Base-by-base conservation (phyloP, 2,329 filamentous ascomycete genomes). In the Fusarium guadeloupense region DNA sequence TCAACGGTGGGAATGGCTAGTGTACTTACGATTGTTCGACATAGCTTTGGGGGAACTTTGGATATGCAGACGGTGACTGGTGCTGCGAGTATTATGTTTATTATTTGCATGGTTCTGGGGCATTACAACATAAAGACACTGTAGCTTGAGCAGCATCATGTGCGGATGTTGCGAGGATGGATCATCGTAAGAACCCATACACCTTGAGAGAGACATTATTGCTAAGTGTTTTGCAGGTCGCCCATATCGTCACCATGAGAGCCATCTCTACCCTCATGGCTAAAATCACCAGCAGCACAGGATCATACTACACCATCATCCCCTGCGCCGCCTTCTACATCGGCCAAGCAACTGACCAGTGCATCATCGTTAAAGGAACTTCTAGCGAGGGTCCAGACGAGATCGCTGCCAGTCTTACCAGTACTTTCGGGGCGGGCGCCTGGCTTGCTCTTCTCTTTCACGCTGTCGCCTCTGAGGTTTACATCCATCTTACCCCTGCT, bases 81-180 rank as follows among this genome's bases (percentile, higher is more conserved):
- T 0, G 46, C 79, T 0, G 66, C 85, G 0, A 78, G 73, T 2
- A 75, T 84, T 25, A 67, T 79, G 9, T 83, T 83, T 3, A 70
- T 80, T 0, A 60, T 70, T 2, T 76, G 78, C 9, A 69, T 84
- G 20, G 57, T 68, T 1, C 55, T 87, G 37, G 82, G 84, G 1
- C 81, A 80, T 26, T 75, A 81, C 68, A 87, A 87, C 59, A 81
- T 89, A 70, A 87, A 84, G 69, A 74, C 77, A 3, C 71, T 88
- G 3, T 85, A 88, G 66, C 84, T 90, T 42, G 84, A 88, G 26
- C 81, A 88, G 65, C 86, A 89, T 57, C 78, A 86, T 2, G 83
- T 83, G 4, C 89, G 85, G 85, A 89, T 88, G 85, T 66, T 89
- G 25, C 71, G 86, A 19, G 77, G 81, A 8, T 83, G 81, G 81